Evolutionary conservation across 2,329 filamentous ascomycete species (phyloP).

Genomic region (Neurospora sp.): DNA sequence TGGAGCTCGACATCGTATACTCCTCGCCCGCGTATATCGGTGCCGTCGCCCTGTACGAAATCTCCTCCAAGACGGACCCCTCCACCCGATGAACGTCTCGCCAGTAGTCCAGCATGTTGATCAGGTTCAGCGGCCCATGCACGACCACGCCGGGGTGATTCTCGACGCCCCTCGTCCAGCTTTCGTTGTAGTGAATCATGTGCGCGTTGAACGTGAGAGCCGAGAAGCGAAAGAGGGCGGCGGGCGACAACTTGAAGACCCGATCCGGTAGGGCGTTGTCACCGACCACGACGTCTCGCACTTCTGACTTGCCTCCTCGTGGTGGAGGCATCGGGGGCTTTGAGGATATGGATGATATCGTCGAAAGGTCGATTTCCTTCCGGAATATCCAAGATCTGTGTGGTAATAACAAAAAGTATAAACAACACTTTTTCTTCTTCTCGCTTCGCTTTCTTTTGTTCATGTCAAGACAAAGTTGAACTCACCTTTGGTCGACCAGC

Average conservation of each 20-base stretch:
- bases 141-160: constrained; percentile 64
- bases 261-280: constrained; percentile 10
- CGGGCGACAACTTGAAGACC: constrained; percentile 33
- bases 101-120: constrained; percentile 61
- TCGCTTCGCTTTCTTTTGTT: neutral
- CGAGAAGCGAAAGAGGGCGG: constrained; percentile 66
- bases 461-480: neutral
- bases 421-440: constrained; percentile 1
- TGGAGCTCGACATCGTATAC: constrained; percentile 46
- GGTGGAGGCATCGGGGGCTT: constrained; percentile 9
- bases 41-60: constrained; percentile 59
- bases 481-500: constrained; percentile 42
- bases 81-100: constrained; percentile 36
- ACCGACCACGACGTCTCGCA: neutral
- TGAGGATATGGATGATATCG: neutral
- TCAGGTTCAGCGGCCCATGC: constrained; percentile 69
- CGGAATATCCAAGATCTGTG: constrained; percentile 34
- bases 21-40: constrained; percentile 61
- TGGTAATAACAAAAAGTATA: neutral
- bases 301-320: neutral
- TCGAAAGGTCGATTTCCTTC: constrained; percentile 20
- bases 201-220: constrained; percentile 81
- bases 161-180: constrained; percentile 55
- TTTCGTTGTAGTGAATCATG: constrained; percentile 68
- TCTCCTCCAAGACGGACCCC: constrained; percentile 15